Percentiles rank a stretch among this genome's conserved stretches.
Conservation (phyloP, 2,329 filamentous ascomycete species). For the Achaetomium macrosporum region DNA sequence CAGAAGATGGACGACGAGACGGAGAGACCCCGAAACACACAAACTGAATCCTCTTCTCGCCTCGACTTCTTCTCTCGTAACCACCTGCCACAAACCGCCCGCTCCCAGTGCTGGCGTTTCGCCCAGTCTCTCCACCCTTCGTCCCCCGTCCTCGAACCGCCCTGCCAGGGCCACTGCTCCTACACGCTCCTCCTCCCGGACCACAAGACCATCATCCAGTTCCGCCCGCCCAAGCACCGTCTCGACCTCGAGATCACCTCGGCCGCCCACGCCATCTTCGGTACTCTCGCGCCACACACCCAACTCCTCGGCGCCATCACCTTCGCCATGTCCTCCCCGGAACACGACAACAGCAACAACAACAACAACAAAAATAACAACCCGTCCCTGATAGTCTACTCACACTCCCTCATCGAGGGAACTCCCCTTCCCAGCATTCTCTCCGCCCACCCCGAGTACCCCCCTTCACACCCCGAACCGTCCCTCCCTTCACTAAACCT, state of each 20-base stretch:
- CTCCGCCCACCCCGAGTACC: conserved; percentile 20
- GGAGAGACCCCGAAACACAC: no score
- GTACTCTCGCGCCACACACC: conserved; percentile 37
- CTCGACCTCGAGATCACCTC: conserved; percentile 35
- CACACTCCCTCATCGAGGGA: conserved; percentile 38
- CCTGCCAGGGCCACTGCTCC: conserved; percentile 47
- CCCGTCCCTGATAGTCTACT: conserved; percentile 33
- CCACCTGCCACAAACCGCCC: background rate
- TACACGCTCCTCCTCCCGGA: conserved; percentile 39
- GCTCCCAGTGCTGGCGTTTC: background rate
- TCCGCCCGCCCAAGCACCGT: conserved; percentile 39
- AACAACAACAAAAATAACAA: background rate
- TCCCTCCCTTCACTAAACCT: background rate
- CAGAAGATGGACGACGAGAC: no score
- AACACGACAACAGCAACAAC: background rate
- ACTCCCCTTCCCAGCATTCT: conserved; percentile 29
- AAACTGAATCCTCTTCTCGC: background rate
- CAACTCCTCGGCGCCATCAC: conserved; percentile 33
- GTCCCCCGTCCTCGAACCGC: conserved; percentile 28
- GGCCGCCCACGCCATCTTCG: conserved; percentile 37
- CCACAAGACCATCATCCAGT: conserved; percentile 39
- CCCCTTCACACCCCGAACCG: conserved; percentile 5
- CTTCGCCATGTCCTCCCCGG: background rate
- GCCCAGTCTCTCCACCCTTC: background rate
- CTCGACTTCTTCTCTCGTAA: background rate